Evolutionary conservation across 75 land plant species (phyloP).

Genomic region (Larix kaempferi): DNA sequence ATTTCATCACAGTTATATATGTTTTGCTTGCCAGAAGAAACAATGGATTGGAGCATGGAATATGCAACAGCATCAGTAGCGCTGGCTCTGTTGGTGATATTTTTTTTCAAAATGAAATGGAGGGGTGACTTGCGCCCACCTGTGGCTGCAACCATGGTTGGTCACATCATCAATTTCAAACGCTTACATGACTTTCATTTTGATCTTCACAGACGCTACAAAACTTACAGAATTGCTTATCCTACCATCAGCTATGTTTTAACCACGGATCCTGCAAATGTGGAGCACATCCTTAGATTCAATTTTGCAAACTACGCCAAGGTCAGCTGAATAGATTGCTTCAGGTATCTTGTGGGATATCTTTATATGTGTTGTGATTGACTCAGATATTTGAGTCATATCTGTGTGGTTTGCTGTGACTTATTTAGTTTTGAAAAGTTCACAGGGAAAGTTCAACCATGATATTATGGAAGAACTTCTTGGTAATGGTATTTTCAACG

Average conservation of each 20-base stretch:
- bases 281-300: constrained; percentile 20
- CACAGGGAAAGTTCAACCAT: constrained; percentile 32
- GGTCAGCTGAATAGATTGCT: constrained; percentile 3
- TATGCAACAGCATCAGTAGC: too few relatives aligned
- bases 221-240: constrained; percentile 8
- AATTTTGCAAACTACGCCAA: constrained; percentile 18
- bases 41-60: too few relatives aligned
- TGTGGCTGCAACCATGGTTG: too few relatives aligned
- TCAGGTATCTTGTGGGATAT: too few relatives aligned
- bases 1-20: too few relatives aligned
- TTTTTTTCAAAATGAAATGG: too few relatives aligned
- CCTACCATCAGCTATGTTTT: constrained; percentile 5
- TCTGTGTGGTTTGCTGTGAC: background rate
- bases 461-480: constrained; percentile 23
- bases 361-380: too few relatives aligned
- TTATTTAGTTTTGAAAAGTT: background rate
- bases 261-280: constrained; percentile 11
- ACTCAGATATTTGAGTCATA: too few relatives aligned
- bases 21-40: too few relatives aligned
- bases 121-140: too few relatives aligned
- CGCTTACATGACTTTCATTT: constrained; percentile 2
- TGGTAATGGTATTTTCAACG: constrained; percentile 55
- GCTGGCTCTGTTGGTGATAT: too few relatives aligned
- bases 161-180: background rate
- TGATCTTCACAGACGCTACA: constrained; percentile 6